These are phyloP conservation scores for Russula dissimulans DNA, from an alignment of 768 basidiomycete genomes.

Conservation along the genomic window DNA sequence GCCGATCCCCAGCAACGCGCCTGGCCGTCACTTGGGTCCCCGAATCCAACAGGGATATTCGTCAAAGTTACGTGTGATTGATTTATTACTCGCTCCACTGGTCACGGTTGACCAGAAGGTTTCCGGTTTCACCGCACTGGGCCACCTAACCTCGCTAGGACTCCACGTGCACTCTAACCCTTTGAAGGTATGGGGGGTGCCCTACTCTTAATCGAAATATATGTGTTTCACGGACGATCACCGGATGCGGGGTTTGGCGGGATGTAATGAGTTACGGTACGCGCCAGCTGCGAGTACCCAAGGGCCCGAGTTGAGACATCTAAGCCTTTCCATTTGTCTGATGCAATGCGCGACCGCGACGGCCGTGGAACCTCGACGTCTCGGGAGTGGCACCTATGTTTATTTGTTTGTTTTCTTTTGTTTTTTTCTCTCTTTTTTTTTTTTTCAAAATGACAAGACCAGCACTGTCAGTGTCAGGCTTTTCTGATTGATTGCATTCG, in stretches of 20 bases:
- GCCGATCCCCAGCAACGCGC: slow-evolving; percentile 3
- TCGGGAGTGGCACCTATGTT: no score
- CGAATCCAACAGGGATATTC: neutral
- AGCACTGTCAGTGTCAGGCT: no score
- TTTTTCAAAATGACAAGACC: no score
- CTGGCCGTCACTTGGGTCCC: neutral
- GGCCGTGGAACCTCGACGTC: no score
- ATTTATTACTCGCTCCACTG: neutral
- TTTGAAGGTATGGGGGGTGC: no score
- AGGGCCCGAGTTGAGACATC: neutral
- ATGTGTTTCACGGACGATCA: neutral
- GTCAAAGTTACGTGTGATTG: neutral
- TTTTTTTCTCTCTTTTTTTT: no score
- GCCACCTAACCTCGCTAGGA: neutral
- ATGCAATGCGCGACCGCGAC: no score
- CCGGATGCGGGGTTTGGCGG: neutral
- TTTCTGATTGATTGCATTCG: no score
- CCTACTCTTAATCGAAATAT: neutral
- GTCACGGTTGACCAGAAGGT: neutral
- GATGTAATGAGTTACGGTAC: neutral
- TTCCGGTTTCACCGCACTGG: neutral
- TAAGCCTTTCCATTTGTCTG: no score
- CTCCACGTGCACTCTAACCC: neutral
- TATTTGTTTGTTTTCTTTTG: no score
- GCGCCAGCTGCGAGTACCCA: neutral